phyloP scores from a whole-genome alignment of 352 stramenopile species.

The Phytopythium sindhum region DNA sequence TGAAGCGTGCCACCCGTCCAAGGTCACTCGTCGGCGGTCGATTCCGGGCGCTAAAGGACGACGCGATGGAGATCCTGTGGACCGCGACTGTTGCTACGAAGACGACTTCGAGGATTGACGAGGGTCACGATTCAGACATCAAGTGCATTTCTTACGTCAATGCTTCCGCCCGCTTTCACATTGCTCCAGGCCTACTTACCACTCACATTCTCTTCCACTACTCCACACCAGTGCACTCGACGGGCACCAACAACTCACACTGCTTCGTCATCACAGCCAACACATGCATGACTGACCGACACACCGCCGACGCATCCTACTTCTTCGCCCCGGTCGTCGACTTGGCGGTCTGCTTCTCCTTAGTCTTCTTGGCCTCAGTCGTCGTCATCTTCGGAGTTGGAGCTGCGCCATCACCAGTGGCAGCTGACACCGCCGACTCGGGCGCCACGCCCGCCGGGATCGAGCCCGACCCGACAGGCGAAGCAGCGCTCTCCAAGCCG shows the following conservation, averaged over 20 bases:
- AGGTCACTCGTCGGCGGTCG: constrained; percentile 10
- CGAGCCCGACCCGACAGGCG: neutral
- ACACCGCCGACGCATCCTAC: neutral
- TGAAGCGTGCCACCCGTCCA: constrained; percentile 10
- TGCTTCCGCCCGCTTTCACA: neutral
- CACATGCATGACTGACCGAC: neutral
- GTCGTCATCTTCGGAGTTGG: neutral
- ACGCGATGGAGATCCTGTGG: constrained; percentile 27
- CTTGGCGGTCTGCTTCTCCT: neutral
- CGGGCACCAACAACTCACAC: neutral
- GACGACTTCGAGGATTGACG: constrained; percentile 78
- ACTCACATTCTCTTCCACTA: neutral
- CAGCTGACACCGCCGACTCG: neutral
- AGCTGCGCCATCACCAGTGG: neutral
- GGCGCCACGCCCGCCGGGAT: neutral
- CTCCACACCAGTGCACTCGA: neutral
- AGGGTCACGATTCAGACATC: neutral
- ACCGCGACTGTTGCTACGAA: constrained; percentile 63
- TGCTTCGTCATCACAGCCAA: neutral
- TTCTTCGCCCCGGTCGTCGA: neutral
- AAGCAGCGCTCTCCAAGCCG: neutral
- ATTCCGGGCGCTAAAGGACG: constrained; percentile 14
- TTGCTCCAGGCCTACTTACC: neutral
- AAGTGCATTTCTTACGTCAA: neutral
- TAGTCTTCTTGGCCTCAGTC: neutral